Percentiles rank a stretch among this genome's conserved stretches.
phyloP scores from a whole-genome alignment of 345 rosid genomes.

The Acer saccharum region DNA sequence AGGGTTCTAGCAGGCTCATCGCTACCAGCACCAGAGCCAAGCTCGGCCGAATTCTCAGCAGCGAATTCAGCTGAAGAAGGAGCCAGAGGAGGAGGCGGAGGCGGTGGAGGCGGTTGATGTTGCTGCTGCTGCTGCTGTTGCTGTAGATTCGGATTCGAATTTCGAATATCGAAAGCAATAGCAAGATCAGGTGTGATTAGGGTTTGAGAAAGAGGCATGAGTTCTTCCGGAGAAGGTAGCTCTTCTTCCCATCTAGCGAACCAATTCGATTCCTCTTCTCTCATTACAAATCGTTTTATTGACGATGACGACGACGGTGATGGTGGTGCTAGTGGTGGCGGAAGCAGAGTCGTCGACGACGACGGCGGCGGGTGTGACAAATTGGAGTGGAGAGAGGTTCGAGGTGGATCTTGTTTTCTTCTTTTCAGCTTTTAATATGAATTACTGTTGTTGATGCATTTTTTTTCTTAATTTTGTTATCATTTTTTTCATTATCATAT shows the following conservation, averaged over 20 bases:
- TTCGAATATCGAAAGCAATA: constrained; percentile 77
- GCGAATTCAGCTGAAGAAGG: constrained; percentile 57
- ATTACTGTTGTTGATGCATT: neutral
- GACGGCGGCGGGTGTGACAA: no score
- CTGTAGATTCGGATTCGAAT: constrained; percentile 24
- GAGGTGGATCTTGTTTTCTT: constrained; percentile 85
- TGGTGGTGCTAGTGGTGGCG: no score
- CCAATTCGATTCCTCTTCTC: constrained; percentile 83
- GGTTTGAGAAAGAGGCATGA: constrained; percentile 85
- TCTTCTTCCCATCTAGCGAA: constrained; percentile 90
- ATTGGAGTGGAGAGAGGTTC: constrained; percentile 57
- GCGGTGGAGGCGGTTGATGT: constrained; percentile 45
- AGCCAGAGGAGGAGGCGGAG: constrained; percentile 29
- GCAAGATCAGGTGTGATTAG: constrained; percentile 96
- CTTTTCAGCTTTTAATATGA: constrained; percentile 38
- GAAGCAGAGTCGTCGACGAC: no score
- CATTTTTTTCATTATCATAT: constrained; percentile 8
- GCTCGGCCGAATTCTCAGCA: constrained; percentile 63
- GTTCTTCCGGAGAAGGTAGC: constrained; percentile 86
- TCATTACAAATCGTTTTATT: constrained; percentile 37
- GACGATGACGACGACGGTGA: no score
- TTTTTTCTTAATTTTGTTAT: no score
- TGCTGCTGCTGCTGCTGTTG: constrained; percentile 38
- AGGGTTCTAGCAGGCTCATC: constrained; percentile 87
- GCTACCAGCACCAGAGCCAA: constrained; percentile 66